These are phyloP conservation scores for Debaryomyces sp. DNA, from an alignment of 1,139 yeast genomes.

Conservation along the genomic window DNA sequence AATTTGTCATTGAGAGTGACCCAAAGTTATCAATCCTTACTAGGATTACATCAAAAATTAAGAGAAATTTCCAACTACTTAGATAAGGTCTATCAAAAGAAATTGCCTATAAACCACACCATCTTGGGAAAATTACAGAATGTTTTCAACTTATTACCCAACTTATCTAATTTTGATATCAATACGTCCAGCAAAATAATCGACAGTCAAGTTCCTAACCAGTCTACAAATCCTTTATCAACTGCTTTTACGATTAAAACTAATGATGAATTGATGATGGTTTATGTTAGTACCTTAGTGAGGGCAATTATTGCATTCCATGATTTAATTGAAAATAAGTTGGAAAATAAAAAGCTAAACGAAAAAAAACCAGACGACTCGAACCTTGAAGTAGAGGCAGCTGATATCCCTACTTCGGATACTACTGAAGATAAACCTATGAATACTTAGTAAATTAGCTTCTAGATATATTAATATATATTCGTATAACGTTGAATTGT, in stretches of 20 bases:
- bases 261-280: constrained; percentile 93
- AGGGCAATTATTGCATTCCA: constrained; percentile 96
- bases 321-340: constrained; percentile 93
- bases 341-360: constrained; percentile 67
- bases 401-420: not conserved
- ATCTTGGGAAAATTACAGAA: constrained; percentile 93
- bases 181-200: constrained; percentile 11
- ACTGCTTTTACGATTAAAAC: constrained; percentile 90
- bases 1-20: constrained; percentile 84
- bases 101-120: constrained; percentile 85
- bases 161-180: constrained; percentile 48
- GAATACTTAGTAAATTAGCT: constrained; percentile 4
- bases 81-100: constrained; percentile 69
- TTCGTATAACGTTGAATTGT: not conserved
- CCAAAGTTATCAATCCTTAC: constrained; percentile 83
- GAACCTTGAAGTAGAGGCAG: constrained; percentile 8
- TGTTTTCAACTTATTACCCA: constrained; percentile 90
- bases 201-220: constrained; percentile 17
- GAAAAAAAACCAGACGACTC: constrained; percentile 32
- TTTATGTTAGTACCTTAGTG: constrained; percentile 85
- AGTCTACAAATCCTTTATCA: constrained; percentile 51
- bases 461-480: not conserved
- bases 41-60: constrained; percentile 82
- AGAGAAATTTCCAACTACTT: constrained; percentile 79
- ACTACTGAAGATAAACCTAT: constrained; percentile 10